phyloP scores from a whole-genome alignment of 2,329 filamentous ascomycete species.

The Celoporthe dispersa region DNA sequence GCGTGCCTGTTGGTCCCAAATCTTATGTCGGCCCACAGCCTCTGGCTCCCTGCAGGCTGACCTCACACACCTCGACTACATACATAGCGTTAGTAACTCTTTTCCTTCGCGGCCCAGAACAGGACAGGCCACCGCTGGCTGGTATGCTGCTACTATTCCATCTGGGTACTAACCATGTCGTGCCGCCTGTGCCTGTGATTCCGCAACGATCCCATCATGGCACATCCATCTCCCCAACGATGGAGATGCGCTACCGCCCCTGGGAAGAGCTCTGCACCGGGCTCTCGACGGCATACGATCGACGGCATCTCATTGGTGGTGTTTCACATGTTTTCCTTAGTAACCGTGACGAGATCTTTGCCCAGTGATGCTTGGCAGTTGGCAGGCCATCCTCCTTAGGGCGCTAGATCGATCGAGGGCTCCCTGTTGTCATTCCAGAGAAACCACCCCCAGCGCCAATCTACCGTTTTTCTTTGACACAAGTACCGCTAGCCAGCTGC shows the following conservation, averaged over 20 bases:
- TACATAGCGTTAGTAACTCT: not conserved
- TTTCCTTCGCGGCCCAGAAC: not conserved
- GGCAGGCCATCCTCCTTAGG: not conserved
- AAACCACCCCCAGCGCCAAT: not conserved
- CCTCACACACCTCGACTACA: no score
- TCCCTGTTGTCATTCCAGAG: not conserved
- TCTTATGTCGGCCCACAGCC: not conserved
- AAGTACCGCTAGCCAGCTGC: not conserved
- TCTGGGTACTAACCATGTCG: not conserved
- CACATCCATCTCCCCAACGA: not conserved
- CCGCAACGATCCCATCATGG: not conserved
- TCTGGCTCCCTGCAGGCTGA: constrained; percentile 16
- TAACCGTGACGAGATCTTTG: not conserved
- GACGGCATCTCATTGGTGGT: constrained; percentile 21
- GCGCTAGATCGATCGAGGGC: not conserved
- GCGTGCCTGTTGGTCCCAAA: constrained; percentile 6
- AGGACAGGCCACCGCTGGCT: not conserved
- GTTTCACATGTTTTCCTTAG: constrained; percentile 21
- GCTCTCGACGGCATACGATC: not conserved
- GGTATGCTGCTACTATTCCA: not conserved
- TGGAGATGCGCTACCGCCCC: not conserved
- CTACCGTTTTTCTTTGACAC: not conserved
- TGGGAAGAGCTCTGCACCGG: not conserved
- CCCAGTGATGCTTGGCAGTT: not conserved
- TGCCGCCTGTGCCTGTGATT: not conserved